Percentiles rank a stretch among this genome's conserved stretches.
phyloP scores from a whole-genome alignment of 345 rosid genomes.

The Eucalyptus cloeziana region DNA sequence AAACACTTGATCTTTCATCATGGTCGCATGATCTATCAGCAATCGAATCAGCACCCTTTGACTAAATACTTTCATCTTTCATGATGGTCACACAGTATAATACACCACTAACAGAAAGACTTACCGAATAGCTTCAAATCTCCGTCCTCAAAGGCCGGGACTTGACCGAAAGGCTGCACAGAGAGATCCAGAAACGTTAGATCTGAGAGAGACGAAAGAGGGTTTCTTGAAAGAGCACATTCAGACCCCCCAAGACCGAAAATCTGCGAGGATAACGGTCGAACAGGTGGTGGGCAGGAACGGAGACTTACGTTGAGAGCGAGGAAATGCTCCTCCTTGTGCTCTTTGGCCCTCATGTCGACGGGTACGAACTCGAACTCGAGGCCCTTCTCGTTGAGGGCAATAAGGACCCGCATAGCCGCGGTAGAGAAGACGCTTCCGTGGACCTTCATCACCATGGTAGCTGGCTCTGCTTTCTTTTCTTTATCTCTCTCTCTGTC shows the following conservation, averaged over 20 bases:
- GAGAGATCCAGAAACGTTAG: conserved; percentile 41
- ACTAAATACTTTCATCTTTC: too few species aligned
- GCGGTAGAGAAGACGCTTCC: conserved; percentile 6
- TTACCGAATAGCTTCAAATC: conserved; percentile 60
- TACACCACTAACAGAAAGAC: background rate
- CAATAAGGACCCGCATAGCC: background rate
- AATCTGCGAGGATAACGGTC: background rate
- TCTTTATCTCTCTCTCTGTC: background rate
- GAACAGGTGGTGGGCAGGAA: background rate
- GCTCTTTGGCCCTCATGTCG: conserved; percentile 6
- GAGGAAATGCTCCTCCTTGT: conserved; percentile 13
- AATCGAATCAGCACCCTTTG: too few species aligned
- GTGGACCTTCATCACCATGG: conserved; percentile 7
- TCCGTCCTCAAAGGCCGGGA: conserved; percentile 60
- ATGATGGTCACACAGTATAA: too few species aligned
- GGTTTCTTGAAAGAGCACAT: background rate
- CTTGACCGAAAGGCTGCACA: conserved; percentile 68
- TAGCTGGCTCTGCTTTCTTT: background rate
- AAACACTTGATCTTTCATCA: background rate
- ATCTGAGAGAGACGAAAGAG: conserved; percentile 10
- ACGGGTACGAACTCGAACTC: conserved; percentile 12
- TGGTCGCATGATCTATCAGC: background rate
- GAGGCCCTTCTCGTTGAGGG: conserved; percentile 14
- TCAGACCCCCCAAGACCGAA: background rate
- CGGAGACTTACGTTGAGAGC: background rate